Base-by-base conservation (phyloP, 352 stramenopile genomes). In the Phytophthora citrophthora region DNA sequence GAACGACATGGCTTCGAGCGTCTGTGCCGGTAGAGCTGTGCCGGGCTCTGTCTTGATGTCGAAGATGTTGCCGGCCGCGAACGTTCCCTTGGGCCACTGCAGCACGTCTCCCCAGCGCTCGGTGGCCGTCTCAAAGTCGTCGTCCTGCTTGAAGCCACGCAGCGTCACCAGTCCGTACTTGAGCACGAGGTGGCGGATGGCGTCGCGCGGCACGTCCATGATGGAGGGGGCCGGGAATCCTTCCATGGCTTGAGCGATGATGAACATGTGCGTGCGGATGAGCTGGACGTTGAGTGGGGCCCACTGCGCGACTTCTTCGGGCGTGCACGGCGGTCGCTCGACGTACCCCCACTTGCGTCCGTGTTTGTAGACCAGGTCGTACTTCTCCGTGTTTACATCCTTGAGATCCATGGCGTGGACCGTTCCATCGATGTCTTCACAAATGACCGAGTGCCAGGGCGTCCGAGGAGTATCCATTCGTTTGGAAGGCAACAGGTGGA, bases 301-400 rank as follows among this genome's bases (percentile, higher is more conserved):
- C 58, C 58, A 66, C 26, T 66, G 58, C 23, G 58, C 58, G 1
- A 46, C 43, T 41, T 61, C 58, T 26, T 66, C 58, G n/a, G 58
- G 41, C 9, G 58, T 66, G 43, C 58, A 66, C 11, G 40, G 9
- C 7, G 51, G 44, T 46, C 52, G 38, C 31, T 69, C 46, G 46
- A 64, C 46, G 53, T 54, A 63, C 15, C 53, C 52, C 61, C 61
- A 69, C 29, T 69, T 69, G 39, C 53, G 61, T 16, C 61, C 61
- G 46, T 59, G 23, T 11, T 69, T 69, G 39, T 69, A 69, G 18
- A 58, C 54, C 5, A 69, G 46, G n/a, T 69, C 46, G 52, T 63
- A 69, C 53, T 63, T 69, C 52, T 59, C 52, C 39, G 52, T 69
- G 53, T 59, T 31, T 8, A 69, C 61, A 39, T 69, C 53, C 53